Conservation (phyloP, 371 early-diverging fungal genomes). For the Mucor indicus region DNA sequence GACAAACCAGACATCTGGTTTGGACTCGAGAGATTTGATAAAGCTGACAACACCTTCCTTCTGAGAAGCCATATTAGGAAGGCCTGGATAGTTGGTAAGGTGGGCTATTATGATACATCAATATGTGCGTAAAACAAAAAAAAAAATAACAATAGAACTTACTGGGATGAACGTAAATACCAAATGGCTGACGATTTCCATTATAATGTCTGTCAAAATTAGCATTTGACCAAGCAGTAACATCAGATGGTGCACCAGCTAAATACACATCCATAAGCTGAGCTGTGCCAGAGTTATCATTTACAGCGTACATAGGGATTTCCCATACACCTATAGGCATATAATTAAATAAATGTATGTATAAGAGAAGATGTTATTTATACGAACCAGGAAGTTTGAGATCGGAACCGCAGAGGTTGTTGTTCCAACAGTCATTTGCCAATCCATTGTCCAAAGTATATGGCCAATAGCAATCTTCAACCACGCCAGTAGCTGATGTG, state of each 20-base stretch:
- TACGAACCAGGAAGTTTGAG: conserved; percentile 50
- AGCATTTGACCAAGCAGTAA: conserved; percentile 47
- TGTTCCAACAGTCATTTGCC: conserved; percentile 69
- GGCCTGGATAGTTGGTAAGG: conserved; percentile 36
- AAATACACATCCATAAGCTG: conserved; percentile 73
- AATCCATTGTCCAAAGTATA: conserved; percentile 74
- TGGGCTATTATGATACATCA: conserved; percentile 25
- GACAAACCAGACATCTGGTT: conserved; percentile 68
- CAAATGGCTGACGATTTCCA: conserved; percentile 66
- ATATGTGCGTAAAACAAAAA: too few relatives aligned
- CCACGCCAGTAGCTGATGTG: conserved; percentile 54
- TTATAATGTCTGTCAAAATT: conserved; percentile 68
- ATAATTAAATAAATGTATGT: not conserved
- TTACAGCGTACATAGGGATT: conserved; percentile 62
- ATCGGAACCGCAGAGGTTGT: conserved; percentile 54
- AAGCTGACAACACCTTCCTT: conserved; percentile 41
- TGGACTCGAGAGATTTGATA: conserved; percentile 44
- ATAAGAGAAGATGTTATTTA: not conserved
- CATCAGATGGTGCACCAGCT: conserved; percentile 44
- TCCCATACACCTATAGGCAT: conserved; percentile 66
- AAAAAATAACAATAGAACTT: conserved; percentile 1
- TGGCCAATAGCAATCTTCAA: conserved; percentile 59
- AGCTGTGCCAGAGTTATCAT: conserved; percentile 37
- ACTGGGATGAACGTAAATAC: conserved; percentile 59
- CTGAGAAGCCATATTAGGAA: conserved; percentile 30